phyloP scores from a whole-genome alignment of 139 green algal genomes.

The Micromonas pusilla region DNA sequence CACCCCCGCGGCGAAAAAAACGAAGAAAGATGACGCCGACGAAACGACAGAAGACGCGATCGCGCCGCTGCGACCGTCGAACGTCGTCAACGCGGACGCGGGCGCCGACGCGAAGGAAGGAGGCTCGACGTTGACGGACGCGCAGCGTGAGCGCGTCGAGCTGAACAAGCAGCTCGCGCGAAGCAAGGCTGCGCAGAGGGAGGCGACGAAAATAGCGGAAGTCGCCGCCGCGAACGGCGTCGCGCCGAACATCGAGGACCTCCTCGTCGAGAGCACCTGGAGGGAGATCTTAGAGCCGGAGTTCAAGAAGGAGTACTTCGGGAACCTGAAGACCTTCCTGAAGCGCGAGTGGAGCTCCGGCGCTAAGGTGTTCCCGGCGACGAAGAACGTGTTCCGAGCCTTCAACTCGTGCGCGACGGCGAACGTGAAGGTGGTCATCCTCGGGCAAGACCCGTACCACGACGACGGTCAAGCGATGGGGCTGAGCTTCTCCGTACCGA shows the following conservation, averaged over 20 bases:
- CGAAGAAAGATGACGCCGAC: neutral
- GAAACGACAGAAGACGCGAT: neutral
- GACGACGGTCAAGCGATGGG: slow-evolving; percentile 82
- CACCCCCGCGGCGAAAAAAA: neutral
- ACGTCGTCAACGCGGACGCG: no score
- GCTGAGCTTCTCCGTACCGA: slow-evolving; percentile 86
- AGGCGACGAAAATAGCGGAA: neutral
- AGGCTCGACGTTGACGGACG: neutral
- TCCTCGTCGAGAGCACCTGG: slow-evolving; percentile 26
- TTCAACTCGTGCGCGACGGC: slow-evolving; percentile 41
- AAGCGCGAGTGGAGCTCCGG: slow-evolving; percentile 9
- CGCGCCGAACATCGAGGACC: neutral
- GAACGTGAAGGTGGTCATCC: slow-evolving; percentile 44
- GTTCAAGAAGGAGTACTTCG: slow-evolving; percentile 37
- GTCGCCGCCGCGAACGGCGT: neutral
- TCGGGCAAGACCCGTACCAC: slow-evolving; percentile 88
- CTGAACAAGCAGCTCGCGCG: neutral
- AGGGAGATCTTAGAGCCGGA: slow-evolving; percentile 32
- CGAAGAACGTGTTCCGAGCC: slow-evolving; percentile 62
- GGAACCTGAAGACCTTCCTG: slow-evolving; percentile 37
- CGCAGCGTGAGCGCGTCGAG: neutral
- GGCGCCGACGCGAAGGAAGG: neutral
- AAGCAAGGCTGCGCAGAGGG: neutral
- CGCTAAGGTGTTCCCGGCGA: slow-evolving; percentile 64
- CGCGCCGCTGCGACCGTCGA: no score